Evolutionary conservation across 208 protist genomes (phyloP), one percentile per base, ranked within the genome.

Genomic region (Trypanosoma congolense): DNA sequence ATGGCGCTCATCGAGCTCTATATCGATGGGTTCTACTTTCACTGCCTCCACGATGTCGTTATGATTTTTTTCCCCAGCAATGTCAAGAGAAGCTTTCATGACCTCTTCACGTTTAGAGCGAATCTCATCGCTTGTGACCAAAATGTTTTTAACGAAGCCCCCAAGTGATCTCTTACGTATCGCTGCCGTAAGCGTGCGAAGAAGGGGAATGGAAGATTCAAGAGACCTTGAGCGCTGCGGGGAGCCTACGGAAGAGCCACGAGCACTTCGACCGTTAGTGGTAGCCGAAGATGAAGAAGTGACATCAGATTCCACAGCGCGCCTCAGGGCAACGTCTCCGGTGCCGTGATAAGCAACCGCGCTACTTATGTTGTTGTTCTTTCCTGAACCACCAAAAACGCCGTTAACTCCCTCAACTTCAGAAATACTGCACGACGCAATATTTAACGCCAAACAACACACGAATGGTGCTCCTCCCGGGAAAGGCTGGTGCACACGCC

Each of bases 401-500:
- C 33, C 3, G 28, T 29, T 45, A 16, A 92, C 25, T 21, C 72
- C 80, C 8, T 81, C 75, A 43, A 68, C 24, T 53, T 92, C 80
- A 26, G 80, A 71, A 8, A 83, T 73, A 30, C 52, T 54, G 51
- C 84, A 92, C 8, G 68, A 73, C 3, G 59, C 44, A 22, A 77
- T 59, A 41, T 56, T 54, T 30, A 53, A 25, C 3, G 73, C 64
- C 41, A 92, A 68, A 12, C 71, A 69, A 53, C 85, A 92, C 25
- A 92, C 73, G 65, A 92, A 92, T 26, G 85, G 85, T 4, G 77
- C 69, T 0, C 81, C 85, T 47, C 85, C 85, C 2, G 85, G 85
- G 43, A 90, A 92, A 3, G 85, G 85, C 56, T 92, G 85, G n/a
- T 83, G 76, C 16, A 87, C 63, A 35, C 79, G 78, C n/a, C 85